Evolutionary conservation across 139 green algal genomes (phyloP), one percentile per base, ranked within the genome.

Genomic region (Chlamydomonas schloesseri): DNA sequence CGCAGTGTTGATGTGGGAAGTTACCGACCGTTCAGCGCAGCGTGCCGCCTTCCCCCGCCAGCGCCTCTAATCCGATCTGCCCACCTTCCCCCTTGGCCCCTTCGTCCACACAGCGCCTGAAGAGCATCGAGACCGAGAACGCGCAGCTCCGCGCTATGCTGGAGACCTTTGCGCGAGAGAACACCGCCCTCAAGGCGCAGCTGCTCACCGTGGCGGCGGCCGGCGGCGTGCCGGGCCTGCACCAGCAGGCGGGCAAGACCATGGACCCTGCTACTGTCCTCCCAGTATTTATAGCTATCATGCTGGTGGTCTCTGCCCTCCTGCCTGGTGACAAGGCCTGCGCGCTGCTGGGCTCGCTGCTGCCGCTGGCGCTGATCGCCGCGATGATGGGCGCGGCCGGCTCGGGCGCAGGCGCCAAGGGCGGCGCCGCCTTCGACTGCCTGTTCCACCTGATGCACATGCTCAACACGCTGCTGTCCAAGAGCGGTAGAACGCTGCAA

Each of bases 231-330:
- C 42, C 67, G 33, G 36, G 77, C 65, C 15, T 70, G n/a, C 65
- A 55, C 31, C 78, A 84, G 21, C 34, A 55, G 74, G 50, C 76
- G 65, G 36, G 77, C 71, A 89, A 68, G 42, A 81, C 65, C 69
- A 70, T 50, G 78, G 84, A 91, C 73, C 80, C 88, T 91, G 88
- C 88, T 65, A 73, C 57, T 58, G 47, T 90, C 73, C 67, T 76
- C 67, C 67, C 79, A 85, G 88, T 92, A 92, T 57, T 91, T 91
- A 91, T 91, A 89, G 75, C 73, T 89, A 91, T 55, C 71, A 29
- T 91, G 88, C 88, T 91, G 83, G 71, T 91, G 67, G 71, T 89
- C 69, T 81, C 23, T 50, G 84, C 58, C 37, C 50, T 83, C 64
- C 71, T 89, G 46, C 83, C 88, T 73, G 82, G 76, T 87, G 88